These are phyloP conservation scores for Brachypodium distachyon DNA, from an alignment of 202 grass and related monocot species.

Conservation along the genomic window DNA sequence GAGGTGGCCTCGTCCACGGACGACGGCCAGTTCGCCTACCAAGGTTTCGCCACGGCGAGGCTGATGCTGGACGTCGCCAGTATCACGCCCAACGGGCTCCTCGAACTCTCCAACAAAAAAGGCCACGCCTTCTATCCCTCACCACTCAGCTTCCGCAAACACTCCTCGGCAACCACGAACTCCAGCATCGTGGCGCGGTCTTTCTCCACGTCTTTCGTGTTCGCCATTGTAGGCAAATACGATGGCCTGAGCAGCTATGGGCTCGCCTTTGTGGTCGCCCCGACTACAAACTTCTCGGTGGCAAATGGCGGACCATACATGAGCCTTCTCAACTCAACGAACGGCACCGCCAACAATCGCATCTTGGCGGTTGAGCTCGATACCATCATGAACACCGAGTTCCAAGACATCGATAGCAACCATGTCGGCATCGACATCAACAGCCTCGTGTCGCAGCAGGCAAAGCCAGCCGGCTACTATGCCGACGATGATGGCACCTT, in stretches of 20 bases:
- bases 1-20: neutral
- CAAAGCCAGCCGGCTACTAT: constrained; percentile 14
- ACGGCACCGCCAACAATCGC: neutral
- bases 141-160: neutral
- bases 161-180: neutral
- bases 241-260: constrained; percentile 18
- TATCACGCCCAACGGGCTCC: constrained; percentile 20
- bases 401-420: constrained; percentile 28
- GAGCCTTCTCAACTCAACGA: constrained; percentile 9
- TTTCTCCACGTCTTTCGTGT: constrained; percentile 31
- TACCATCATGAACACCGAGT: constrained; percentile 28
- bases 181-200: neutral
- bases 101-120: constrained; percentile 29
- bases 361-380: constrained; percentile 33
- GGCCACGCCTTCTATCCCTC: constrained; percentile 26
- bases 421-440: constrained; percentile 32
- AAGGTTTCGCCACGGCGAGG: constrained; percentile 19
- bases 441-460: neutral
- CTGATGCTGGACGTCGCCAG: constrained; percentile 7
- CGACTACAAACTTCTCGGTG: constrained; percentile 10
- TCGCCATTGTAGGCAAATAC: constrained; percentile 17
- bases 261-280: constrained; percentile 21
- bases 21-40: constrained; percentile 4
- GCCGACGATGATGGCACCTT: neutral
- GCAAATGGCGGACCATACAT: constrained; percentile 11